phyloP scores from a whole-genome alignment of 345 rosid species.

The Citrus australasica region DNA sequence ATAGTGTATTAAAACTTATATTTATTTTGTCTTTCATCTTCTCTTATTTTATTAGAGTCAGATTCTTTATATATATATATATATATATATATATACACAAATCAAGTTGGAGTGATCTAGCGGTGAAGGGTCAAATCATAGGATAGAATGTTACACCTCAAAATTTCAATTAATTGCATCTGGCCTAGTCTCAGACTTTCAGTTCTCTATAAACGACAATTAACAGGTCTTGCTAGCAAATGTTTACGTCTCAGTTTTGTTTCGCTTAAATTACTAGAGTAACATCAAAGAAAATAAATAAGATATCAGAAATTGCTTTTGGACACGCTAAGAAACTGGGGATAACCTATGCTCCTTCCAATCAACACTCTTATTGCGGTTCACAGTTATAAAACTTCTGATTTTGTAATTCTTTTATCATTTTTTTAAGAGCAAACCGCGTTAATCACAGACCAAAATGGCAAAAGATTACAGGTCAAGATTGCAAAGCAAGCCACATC shows the following conservation, averaged over 20 bases:
- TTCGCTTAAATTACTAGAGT: not conserved
- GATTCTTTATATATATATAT: too few species aligned
- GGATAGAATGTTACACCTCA: not conserved
- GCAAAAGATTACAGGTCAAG: too few species aligned
- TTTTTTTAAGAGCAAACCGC: too few species aligned
- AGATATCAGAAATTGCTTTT: not conserved
- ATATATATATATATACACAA: rapidly evolving
- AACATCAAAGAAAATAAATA: not conserved
- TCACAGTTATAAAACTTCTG: not conserved
- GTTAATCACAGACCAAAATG: too few species aligned
- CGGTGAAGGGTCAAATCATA: conserved; percentile 2
- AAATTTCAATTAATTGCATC: not conserved
- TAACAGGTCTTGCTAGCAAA: not conserved
- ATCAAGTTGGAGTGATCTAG: not conserved
- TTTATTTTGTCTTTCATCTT: too few species aligned
- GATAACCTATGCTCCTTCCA: not conserved
- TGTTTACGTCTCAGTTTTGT: not conserved
- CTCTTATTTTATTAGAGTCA: too few species aligned
- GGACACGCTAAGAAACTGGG: not conserved
- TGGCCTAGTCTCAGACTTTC: not conserved
- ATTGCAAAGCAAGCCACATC: too few species aligned
- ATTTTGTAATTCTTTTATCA: too few species aligned
- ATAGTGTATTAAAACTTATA: rapidly evolving
- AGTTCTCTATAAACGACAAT: not conserved
- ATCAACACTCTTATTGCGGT: not conserved